These are phyloP conservation scores for Heterococcus sp. DNA, from an alignment of 108 stramenopile species.

Conservation along the genomic window DNA sequence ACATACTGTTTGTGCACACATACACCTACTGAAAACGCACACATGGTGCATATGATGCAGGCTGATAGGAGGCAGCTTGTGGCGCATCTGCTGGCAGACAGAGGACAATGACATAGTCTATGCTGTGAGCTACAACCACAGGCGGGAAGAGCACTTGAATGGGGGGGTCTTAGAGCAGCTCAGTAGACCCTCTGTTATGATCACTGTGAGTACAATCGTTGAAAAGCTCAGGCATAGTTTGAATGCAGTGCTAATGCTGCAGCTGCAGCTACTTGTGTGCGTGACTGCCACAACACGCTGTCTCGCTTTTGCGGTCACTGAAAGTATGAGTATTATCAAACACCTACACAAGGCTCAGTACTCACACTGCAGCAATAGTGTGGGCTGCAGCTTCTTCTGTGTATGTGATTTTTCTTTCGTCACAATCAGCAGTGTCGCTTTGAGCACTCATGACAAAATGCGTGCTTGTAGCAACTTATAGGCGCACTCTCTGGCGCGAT, in stretches of 20 bases:
- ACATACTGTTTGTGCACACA: no score
- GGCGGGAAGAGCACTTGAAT: constrained; percentile 3
- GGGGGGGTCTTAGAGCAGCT: background rate
- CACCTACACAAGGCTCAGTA: no score
- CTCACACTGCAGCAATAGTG: no score
- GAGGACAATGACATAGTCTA: constrained; percentile 48
- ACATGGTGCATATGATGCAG: no score
- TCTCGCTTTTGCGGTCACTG: background rate
- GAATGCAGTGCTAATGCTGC: background rate
- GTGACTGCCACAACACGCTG: background rate
- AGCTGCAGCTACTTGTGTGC: background rate
- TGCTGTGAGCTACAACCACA: constrained; percentile 40
- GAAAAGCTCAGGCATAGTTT: background rate
- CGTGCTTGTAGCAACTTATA: no score
- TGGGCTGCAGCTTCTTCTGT: no score
- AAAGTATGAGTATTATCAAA: no score
- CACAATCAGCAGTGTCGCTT: no score
- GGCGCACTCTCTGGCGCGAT: no score
- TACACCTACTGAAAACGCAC: no score
- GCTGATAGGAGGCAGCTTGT: constrained; percentile 35
- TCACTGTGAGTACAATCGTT: background rate
- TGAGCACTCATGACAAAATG: no score
- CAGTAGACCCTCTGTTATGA: background rate
- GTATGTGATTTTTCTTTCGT: no score
- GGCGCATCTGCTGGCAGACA: constrained; percentile 40